Percentiles rank a stretch among this genome's conserved stretches.
Evolutionary conservation across 306 rosid species (phyloP).

Genomic region (Quillaja saponaria): DNA sequence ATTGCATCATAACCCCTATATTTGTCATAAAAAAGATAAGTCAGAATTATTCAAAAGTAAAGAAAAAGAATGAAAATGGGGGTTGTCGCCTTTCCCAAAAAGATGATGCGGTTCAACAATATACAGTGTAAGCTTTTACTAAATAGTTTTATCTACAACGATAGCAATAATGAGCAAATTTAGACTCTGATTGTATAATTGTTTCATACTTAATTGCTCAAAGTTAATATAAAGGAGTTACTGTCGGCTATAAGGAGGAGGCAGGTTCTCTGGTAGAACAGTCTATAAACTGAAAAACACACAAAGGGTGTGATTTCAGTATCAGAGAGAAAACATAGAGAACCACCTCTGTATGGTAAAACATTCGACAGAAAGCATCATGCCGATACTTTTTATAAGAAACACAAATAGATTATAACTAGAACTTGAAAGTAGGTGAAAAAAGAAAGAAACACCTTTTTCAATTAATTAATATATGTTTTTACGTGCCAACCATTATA

Average conservation of each 20-base stretch:
- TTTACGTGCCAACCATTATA: constrained; percentile 3
- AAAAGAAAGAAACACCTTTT: not conserved
- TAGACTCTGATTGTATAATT: too few relatives aligned
- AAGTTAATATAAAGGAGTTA: too few relatives aligned
- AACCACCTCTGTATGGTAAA: not conserved
- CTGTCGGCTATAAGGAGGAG: constrained; percentile 43
- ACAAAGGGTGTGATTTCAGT: not conserved
- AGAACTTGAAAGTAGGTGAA: not conserved
- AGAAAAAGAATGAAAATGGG: too few relatives aligned
- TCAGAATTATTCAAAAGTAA: too few relatives aligned
- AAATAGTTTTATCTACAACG: too few relatives aligned
- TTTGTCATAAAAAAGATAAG: too few relatives aligned
- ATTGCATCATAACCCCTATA: too few relatives aligned
- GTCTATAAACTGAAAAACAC: constrained; percentile 68
- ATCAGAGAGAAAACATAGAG: not conserved
- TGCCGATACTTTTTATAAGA: not conserved
- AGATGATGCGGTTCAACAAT: too few relatives aligned
- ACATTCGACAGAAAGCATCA: not conserved
- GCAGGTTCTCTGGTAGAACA: constrained; percentile 10
- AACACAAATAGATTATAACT: constrained; percentile 8
- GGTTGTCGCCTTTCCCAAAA: too few relatives aligned
- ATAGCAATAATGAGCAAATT: too few relatives aligned
- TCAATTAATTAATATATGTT: constrained; percentile 7
- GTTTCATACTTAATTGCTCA: too few relatives aligned
- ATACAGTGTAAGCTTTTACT: too few relatives aligned